Evolutionary conservation across 805 yeast species (phyloP), one percentile per base, ranked within the genome.

Genomic region (Saccharomycopsis fermentans): DNA sequence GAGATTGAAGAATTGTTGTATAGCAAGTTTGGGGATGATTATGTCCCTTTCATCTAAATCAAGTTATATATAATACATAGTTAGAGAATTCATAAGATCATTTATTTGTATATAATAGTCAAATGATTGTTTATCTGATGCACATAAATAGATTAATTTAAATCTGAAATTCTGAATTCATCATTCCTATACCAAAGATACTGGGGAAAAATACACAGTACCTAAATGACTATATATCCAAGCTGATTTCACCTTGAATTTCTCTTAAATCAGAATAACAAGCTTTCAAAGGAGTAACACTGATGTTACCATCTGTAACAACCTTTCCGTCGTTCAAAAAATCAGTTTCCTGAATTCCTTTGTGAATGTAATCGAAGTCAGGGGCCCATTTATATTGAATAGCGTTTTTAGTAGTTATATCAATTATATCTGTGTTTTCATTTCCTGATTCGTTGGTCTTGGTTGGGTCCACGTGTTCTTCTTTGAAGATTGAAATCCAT

Each of bases 351-450:
- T 69, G 65, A 14, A 81, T 80, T 8, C 78, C 76, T 54, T 79
- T 73, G 67, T 84, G 86, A 14, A 87, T 90, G 26, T 76, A 71
- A 51, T 78, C 79, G 70, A 89, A 90, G 67, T 90, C 82, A 0
- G 99, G 99, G 51, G 77, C 76, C 99, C 99, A 92, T 61, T 73
- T 74, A 71, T 83, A 94, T 58, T 79, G 76, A 34, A 78, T 74
- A 60, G 71, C 67, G 21, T 79, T 73, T 24, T 71, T 68, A 27
- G 73, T 72, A 3, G 76, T 70, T 21, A 74, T 77, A 63, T 77
- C 82, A 43, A 81, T 79, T 56, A 81, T 79, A 61, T 80, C 83
- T 2, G 66, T 67, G 5, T 68, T 67, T 1, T 60, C 37, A 43
- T 43, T 16, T 12, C 50, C 50, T 12, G 53, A 53, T 27, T 56